A percentile compares a stretch with the other conserved stretches of the same genome.
These are phyloP conservation scores for Sonneratia caseolaris DNA, from an alignment of 345 rosid genomes.

Conservation along the genomic window DNA sequence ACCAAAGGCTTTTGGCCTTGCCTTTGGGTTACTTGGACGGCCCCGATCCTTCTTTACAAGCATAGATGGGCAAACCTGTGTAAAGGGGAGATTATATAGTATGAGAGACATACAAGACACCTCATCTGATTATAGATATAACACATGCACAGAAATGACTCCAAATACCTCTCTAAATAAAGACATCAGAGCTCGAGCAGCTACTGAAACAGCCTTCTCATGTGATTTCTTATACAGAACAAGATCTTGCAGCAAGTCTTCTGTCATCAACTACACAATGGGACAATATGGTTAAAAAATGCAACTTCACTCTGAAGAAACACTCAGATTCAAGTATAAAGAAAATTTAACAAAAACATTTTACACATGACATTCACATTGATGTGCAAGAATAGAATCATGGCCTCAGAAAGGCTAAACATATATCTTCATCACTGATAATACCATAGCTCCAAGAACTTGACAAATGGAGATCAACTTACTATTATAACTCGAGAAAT, in stretches of 20 bases:
- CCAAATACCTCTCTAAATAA: slow-evolving; percentile 83
- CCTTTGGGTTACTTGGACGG: slow-evolving; percentile 56
- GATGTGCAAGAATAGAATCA: not conserved
- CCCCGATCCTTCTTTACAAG: slow-evolving; percentile 94
- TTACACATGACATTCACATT: not conserved
- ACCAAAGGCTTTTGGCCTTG: slow-evolving; percentile 83
- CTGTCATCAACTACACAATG: slow-evolving; percentile 68
- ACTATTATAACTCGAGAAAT: not conserved
- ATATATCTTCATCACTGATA: not conserved
- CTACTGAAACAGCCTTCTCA: slow-evolving; percentile 79
- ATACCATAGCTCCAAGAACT: not conserved
- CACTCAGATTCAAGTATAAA: not conserved
- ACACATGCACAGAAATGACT: slow-evolving; percentile 1
- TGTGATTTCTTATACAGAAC: slow-evolving; percentile 77
- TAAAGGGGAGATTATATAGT: slow-evolving; percentile 1
- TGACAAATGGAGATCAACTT: not conserved
- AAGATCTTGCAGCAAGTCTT: slow-evolving; percentile 92
- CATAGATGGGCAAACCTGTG: slow-evolving; percentile 79
- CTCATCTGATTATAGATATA: not conserved
- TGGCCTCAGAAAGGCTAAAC: not conserved
- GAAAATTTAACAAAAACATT: not conserved
- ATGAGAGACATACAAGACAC: not conserved
- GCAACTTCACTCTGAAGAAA: not conserved
- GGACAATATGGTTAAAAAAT: not conserved
- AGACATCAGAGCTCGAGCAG: slow-evolving; percentile 77